Evolutionary conservation across 2,329 filamentous ascomycete species (phyloP), one percentile per base, ranked within the genome.

Genomic region (Fusarium nurragi): DNA sequence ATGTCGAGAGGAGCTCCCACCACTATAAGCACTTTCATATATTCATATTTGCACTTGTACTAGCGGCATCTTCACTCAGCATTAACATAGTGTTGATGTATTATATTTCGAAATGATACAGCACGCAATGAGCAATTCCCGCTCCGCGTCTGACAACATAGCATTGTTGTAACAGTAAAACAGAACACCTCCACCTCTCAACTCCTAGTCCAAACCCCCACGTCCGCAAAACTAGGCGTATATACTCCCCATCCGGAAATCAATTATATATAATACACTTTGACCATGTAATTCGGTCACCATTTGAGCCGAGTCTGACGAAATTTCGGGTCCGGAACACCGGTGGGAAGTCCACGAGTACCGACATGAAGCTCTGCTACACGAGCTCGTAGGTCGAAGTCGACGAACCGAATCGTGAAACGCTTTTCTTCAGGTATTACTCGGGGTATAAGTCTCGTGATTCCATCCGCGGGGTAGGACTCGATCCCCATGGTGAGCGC

Each of bases 1-100:
- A 67, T 98, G 95, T 78, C 85, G 95, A 69, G 94, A 97, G 79
- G 90, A 91, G 58, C 77, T 98, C 72, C 94, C 94, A 48, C 92
- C 94, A 39, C 78, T 97, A 74, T 97, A 84, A 80, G 50, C 12
- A 32, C 19, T 34, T 11, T 22, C 22, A 32, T 19, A 46, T 37
- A 19, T 34, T n/a, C 16, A n/a, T 7, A 9, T 18, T 18, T 25
- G 13, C 10, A 38, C 38, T 37, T 14, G 25, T 45, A 37, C 16
- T 45, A 37, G 16, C 25, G n/a, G n/a, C 56, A 25, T 16, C 22
- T n/a, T 26, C 11, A 21, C 28, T 23, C 25, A 39, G 30, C 23
- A 32, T 37, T 39, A 13, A 14, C 32, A 34, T 18, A 28, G 40
- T 22, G 45, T 64, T 48, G 26, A 19, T 26, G 23, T 19, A 23